Percentiles rank a stretch among this genome's conserved stretches.
phyloP scores from a whole-genome alignment of 495 filamentous ascomycete genomes.

The Penicilliopsis zonata region DNA sequence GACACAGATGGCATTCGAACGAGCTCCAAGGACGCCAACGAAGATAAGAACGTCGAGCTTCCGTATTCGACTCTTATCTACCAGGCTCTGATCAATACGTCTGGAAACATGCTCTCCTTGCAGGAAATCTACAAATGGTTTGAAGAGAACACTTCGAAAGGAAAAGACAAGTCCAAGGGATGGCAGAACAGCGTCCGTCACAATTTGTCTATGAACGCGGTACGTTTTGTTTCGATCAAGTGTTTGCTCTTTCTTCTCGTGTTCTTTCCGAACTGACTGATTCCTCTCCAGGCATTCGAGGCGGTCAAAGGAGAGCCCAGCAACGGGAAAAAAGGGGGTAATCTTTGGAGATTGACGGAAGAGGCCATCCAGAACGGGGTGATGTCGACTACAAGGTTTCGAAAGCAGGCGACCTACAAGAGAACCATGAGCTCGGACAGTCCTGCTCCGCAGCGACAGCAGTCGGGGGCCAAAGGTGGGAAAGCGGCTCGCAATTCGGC shows the following conservation, averaged over 20 bases:
- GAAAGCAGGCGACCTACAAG: conserved; percentile 40
- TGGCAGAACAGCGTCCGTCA: conserved; percentile 98
- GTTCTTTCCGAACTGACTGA: conserved; percentile 5
- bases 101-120: conserved; percentile 58
- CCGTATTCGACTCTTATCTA: conserved; percentile 84
- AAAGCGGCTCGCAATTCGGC: conserved; percentile 31
- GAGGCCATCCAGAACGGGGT: conserved; percentile 50
- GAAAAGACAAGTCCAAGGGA: conserved; percentile 52
- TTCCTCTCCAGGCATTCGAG: conserved; percentile 45
- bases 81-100: conserved; percentile 53
- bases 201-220: conserved; percentile 93
- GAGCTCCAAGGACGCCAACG: conserved; percentile 13
- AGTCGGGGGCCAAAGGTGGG: conserved; percentile 44
- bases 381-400: conserved; percentile 65
- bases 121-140: conserved; percentile 92
- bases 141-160: conserved; percentile 65
- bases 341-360: conserved; percentile 54
- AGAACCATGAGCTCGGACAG: conserved; percentile 28
- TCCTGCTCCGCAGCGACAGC: conserved; percentile 37
- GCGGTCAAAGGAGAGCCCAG: conserved; percentile 36
- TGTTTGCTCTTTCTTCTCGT: not conserved
- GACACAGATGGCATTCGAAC: conserved; percentile 8
- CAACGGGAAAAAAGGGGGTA: conserved; percentile 46
- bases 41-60: conserved; percentile 31
- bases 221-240: conserved; percentile 35